Conservation (phyloP, 768 basidiomycete species). For the Kwoniella sp. region DNA sequence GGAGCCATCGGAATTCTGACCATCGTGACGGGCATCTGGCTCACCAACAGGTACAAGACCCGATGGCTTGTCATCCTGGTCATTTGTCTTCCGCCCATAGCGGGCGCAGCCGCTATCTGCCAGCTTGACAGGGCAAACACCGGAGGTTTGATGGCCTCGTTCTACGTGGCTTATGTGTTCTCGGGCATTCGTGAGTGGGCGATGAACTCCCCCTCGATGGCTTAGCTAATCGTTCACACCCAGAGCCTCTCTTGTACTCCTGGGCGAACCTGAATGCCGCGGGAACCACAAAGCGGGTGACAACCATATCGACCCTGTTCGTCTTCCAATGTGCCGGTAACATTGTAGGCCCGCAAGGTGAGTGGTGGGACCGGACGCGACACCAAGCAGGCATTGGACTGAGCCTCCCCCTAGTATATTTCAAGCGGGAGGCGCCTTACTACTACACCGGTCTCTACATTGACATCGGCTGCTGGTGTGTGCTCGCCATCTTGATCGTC, state of each 20-base stretch:
- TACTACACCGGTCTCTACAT: slow-evolving; percentile 46
- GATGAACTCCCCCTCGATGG: not conserved
- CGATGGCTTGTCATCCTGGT: slow-evolving; percentile 29
- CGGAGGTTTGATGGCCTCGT: slow-evolving; percentile 18
- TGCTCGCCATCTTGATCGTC: slow-evolving; percentile 29
- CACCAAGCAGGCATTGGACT: not conserved
- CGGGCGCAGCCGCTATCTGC: slow-evolving; percentile 17
- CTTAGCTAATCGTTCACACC: not conserved
- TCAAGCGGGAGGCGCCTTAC: slow-evolving; percentile 33
- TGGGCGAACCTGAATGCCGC: slow-evolving; percentile 44
- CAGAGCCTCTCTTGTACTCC: slow-evolving; percentile 15
- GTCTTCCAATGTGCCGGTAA: slow-evolving; percentile 27
- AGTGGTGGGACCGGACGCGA: not conserved
- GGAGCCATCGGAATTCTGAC: slow-evolving; percentile 37
- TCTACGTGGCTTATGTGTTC: slow-evolving; percentile 31
- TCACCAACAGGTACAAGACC: slow-evolving; percentile 39
- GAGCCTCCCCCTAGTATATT: slow-evolving; percentile 23
- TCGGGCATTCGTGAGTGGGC: slow-evolving; percentile 17
- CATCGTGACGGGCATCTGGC: slow-evolving; percentile 29
- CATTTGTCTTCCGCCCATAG: slow-evolving; percentile 10
- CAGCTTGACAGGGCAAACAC: slow-evolving; percentile 16
- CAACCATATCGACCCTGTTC: slow-evolving; percentile 36
- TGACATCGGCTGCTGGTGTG: slow-evolving; percentile 42
- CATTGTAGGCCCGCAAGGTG: slow-evolving; percentile 36
- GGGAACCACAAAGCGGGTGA: slow-evolving; percentile 40